These are phyloP conservation scores for Geoglossum glabrum DNA, from an alignment of 495 filamentous ascomycete genomes.

Conservation along the genomic window DNA sequence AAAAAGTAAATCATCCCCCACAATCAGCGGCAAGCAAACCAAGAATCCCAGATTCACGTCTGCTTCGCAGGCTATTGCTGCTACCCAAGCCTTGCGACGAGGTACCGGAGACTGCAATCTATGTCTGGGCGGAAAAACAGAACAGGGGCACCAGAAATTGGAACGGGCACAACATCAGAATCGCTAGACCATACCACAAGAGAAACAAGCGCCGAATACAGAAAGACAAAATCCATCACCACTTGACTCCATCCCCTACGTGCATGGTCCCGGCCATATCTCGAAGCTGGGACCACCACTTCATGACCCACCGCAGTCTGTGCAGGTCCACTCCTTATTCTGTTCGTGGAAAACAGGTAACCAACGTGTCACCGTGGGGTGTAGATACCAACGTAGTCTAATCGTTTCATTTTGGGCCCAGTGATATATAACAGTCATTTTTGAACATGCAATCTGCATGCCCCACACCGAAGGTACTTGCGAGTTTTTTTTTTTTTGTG, in stretches of 20 bases:
- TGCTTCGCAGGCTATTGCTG: neutral
- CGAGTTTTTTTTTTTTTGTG: neutral
- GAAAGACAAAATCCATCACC: neutral
- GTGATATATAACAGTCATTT: neutral
- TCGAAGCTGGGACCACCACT: neutral
- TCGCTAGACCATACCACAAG: neutral
- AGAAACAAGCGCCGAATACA: neutral
- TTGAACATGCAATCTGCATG: neutral
- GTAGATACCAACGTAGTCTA: neutral
- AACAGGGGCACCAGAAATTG: neutral
- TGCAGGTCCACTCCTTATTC: neutral
- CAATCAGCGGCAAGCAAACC: neutral
- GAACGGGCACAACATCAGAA: neutral
- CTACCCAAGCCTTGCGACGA: conserved; percentile 1
- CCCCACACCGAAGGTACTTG: neutral
- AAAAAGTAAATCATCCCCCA: neutral
- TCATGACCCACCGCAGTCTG: neutral
- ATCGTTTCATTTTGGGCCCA: neutral
- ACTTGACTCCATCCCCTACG: neutral
- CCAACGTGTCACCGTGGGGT: neutral
- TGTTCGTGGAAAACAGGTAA: neutral
- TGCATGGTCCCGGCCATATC: neutral
- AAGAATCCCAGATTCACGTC: neutral
- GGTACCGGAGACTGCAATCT: neutral
- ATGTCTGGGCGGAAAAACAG: neutral